Conservation (phyloP, 1,139 yeast species). For the Trichomonascaceae sp. region DNA sequence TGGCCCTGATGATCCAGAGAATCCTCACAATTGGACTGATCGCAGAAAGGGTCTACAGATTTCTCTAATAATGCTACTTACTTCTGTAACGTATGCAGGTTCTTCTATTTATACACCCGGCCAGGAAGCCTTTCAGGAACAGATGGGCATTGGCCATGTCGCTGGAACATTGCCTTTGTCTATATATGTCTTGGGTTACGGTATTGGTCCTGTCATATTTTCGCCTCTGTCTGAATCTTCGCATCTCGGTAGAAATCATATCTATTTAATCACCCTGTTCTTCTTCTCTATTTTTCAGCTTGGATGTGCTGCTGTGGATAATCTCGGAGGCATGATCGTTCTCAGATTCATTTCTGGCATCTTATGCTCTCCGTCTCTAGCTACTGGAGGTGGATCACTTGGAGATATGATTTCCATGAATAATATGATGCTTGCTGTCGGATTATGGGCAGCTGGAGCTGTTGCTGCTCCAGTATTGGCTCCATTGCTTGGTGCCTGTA, state of each 20-base stretch:
- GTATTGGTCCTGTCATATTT: slow-evolving; percentile 50
- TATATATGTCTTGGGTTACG: slow-evolving; percentile 53
- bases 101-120: slow-evolving; percentile 61
- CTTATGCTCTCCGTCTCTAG: slow-evolving; percentile 76
- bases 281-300: slow-evolving; percentile 52
- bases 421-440: slow-evolving; percentile 29
- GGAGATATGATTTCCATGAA: slow-evolving; percentile 42
- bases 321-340: slow-evolving; percentile 46
- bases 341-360: slow-evolving; percentile 75
- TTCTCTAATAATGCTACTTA: slow-evolving; percentile 40
- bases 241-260: slow-evolving; percentile 46
- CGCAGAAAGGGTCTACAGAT: slow-evolving; percentile 37
- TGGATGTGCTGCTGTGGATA: slow-evolving; percentile 41
- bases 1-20: slow-evolving; percentile 52
- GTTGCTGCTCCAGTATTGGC: slow-evolving; percentile 60
- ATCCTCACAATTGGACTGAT: slow-evolving; percentile 53
- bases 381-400: slow-evolving; percentile 83
- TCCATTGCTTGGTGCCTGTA: slow-evolving; percentile 60
- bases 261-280: slow-evolving; percentile 49
- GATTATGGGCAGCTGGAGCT: slow-evolving; percentile 47
- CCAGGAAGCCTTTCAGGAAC: slow-evolving; percentile 36
- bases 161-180: slow-evolving; percentile 47
- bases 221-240: slow-evolving; percentile 52
- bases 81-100: slow-evolving; percentile 53
- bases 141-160: slow-evolving; percentile 40